Percentiles rank a stretch among this genome's conserved stretches.
Evolutionary conservation across 208 protist species (phyloP).

Genomic region (Blechomonas ayalai): DNA sequence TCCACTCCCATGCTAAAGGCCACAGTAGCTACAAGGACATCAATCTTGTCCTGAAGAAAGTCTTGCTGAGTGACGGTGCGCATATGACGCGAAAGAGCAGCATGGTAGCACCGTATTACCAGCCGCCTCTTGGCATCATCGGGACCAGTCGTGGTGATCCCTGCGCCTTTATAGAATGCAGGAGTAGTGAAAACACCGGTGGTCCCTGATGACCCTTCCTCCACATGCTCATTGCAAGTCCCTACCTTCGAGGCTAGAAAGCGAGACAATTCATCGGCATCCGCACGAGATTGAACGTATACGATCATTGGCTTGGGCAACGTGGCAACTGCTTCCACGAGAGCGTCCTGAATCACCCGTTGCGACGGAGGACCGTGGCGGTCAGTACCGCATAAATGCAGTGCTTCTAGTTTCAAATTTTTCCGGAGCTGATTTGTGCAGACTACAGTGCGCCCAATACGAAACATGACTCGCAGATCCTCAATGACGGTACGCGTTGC

Average conservation of each 20-base stretch:
- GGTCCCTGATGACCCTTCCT: not conserved
- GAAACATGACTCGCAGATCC: slow-evolving; percentile 70
- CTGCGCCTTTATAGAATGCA: too few relatives aligned
- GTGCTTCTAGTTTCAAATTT: slow-evolving; percentile 55
- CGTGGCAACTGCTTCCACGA: slow-evolving; percentile 48
- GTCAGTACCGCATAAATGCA: slow-evolving; percentile 16
- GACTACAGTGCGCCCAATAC: slow-evolving; percentile 45
- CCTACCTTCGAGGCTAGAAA: slow-evolving; percentile 34
- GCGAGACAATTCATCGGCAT: slow-evolving; percentile 64
- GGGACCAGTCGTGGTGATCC: too few relatives aligned
- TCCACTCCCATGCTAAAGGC: slow-evolving; percentile 99
- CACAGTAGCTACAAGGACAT: slow-evolving; percentile 94
- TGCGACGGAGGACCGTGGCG: slow-evolving; percentile 16
- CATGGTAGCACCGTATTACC: slow-evolving; percentile 75
- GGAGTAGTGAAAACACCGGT: slow-evolving; percentile 22
- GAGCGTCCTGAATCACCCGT: slow-evolving; percentile 39
- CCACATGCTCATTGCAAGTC: not conserved
- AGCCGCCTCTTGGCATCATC: slow-evolving; percentile 5
- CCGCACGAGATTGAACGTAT: slow-evolving; percentile 76
- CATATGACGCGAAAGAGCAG: slow-evolving; percentile 34
- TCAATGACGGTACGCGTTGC: slow-evolving; percentile 58
- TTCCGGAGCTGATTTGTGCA: slow-evolving; percentile 29
- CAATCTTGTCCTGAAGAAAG: slow-evolving; percentile 81
- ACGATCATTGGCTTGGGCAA: slow-evolving; percentile 84
- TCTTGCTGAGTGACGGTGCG: slow-evolving; percentile 63